Conservation (phyloP, 1,284 basidiomycete genomes). For the Chondrostereum purpureum region DNA sequence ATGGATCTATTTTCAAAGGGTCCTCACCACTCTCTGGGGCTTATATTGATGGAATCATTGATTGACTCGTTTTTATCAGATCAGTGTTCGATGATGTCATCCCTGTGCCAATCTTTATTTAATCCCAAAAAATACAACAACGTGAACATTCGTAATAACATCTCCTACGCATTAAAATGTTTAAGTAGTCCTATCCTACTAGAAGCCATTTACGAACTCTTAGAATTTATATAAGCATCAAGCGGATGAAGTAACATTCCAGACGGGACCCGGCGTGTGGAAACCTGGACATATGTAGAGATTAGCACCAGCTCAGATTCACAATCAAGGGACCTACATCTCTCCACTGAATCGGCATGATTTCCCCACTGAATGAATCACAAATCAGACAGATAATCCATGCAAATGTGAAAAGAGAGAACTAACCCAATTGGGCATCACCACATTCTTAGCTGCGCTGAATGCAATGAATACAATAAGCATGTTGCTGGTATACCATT, state of each 20-base stretch:
- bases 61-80: too few species aligned
- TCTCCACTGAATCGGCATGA: constrained; percentile 12
- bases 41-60: too few species aligned
- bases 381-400: neutral
- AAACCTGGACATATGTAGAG: neutral
- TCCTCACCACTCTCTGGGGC: too few species aligned
- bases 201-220: too few species aligned
- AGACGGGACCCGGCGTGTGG: neutral
- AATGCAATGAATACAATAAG: constrained; percentile 21
- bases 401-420: neutral
- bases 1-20: neutral
- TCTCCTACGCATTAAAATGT: too few species aligned
- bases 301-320: neutral
- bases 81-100: too few species aligned
- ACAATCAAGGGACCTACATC: constrained; percentile 9
- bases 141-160: too few species aligned
- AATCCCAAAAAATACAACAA: too few species aligned
- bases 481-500: constrained; percentile 13
- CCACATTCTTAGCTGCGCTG: constrained; percentile 15
- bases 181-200: too few species aligned
- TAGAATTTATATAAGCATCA: too few species aligned
- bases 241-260: too few species aligned
- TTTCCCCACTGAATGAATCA: constrained; percentile 13
- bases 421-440: constrained; percentile 14
- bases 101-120: too few species aligned